Base-by-base conservation (phyloP, 768 basidiomycete species). In the Lentinula edodes region DNA sequence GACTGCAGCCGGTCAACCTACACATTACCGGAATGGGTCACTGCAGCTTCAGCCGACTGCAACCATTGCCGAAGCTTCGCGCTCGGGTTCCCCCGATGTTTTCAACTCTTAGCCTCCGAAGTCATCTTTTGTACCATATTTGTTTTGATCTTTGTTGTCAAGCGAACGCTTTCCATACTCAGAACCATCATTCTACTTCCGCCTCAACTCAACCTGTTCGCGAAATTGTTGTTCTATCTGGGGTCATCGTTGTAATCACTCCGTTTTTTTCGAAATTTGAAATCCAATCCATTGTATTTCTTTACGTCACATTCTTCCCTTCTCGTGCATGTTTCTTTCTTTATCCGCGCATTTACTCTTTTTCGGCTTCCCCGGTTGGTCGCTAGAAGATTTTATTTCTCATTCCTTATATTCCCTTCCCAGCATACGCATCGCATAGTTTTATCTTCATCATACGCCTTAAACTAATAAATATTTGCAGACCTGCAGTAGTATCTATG, bases 31-130 rank as follows among this genome's bases (percentile, higher is more conserved):
- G n/a, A 20, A 38, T 18, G 39, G 42, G 16, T 38, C 41, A 5
- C 18, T 20, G 7, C 38, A 18, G 13, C 39, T 52, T 34, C 38
- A 60, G 5, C 78, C 78, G n/a, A 78, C 77, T 13, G 74, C 76
- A 10, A 80, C 79, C 6, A 73, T 78, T 35, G 70, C 74, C 35
- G 78, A 79, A 59, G 76, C 76, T 35, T 79, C 78, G 18, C 70
- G 71, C 35, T 73, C 79, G 1, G 75, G 77, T 34, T 77, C 78
- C 9, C 78, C 79, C 3, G 64, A 59, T 6, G 69, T 66, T n/a
- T 41, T 32, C 50, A 41, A 18, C 16, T 7, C 35, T 13, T 12
- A 13, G 6, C 15, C 58, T 42, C 23, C 20, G 3, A 2, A 18
- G 15, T 39, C 28, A 20, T 20, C 9, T 13, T 28, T 1, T 42